Evolutionary conservation across 306 rosid genomes (phyloP), one percentile per base, ranked within the genome.

Genomic region (Cicer bijugum): DNA sequence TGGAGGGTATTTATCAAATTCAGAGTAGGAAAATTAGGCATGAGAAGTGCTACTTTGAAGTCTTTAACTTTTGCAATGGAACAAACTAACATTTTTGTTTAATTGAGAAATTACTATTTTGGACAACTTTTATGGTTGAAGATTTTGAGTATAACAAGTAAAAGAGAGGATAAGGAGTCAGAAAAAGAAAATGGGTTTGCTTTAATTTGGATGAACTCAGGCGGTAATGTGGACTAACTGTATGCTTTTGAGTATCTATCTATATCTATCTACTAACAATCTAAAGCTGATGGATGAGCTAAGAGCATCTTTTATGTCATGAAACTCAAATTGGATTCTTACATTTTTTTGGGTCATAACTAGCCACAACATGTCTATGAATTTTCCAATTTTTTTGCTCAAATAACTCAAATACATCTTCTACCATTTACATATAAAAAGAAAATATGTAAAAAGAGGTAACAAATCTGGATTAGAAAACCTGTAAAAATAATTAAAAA

Each of bases 171-270:
- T 50, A 65, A 60, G 62, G 53, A 16, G 57, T 6, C 3, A 11
- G 15, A n/a, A 50, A 84, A 82, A 69, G 81, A 63, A 38, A 42
- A 39, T 69, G 76, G 35, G 8, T 64, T 81, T 74, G 77, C 88
- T 84, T 81, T 75, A 75, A 8, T 42, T 80, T 17, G 56, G 77
- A 84, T 78, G 77, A 73, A 79, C 73, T 84, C 12, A 71, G 67
- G 50, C 56, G 68, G 47, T 62, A 78, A 70, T 53, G 73, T 67
- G 56, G 76, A 69, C 43, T 55, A 72, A 40, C 70, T 23, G 46
- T 62, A 52, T 68, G 51, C 75, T 80, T 55, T 57, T 15, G 59
- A 47, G 53, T 1, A 17, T 58, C 62, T 16, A 38, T 0, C 43
- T 47, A 63, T 66, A 71, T 75, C 50, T 66, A 71, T 75, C 50